Base-by-base conservation (phyloP, 2,329 filamentous ascomycete species). In the Trichoderma sp. region DNA sequence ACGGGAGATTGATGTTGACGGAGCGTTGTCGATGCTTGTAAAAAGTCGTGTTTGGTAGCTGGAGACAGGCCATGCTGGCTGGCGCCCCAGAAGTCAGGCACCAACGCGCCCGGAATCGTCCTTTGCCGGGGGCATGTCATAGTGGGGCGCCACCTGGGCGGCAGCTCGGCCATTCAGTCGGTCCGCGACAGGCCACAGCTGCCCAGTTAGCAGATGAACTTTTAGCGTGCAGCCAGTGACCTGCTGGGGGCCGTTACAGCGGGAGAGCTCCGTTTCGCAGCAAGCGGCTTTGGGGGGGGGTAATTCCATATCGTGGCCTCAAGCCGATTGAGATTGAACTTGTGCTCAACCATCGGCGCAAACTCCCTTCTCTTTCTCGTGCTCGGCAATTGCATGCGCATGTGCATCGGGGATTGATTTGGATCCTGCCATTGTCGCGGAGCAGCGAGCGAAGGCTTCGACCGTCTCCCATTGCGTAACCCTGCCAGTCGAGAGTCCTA, bases 11-110 rank as follows among this genome's bases (percentile, higher is more conserved):
- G 70, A 68, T 73, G 74, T 73, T 76, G 76, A 74, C 72, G 74
- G 70, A 71, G 70, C 71, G 75, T 75, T 72, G 77, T 72, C 68
- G 35, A 58, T 70, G 69, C 69, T 50, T 57, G 56, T 72, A 73
- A 78, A 78, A 77, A 77, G 74, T 73, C 71, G 71, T 72, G 70
- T 68, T 73, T 72, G 58, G 56, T 34, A 57, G n/a, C n/a, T n/a
- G n/a, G n/a, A n/a, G 56, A 35, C 45, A 67, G 63, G 27, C 53
- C 37, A 19, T 48, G 42, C 42, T 48, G 56, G 57, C 59, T 50
- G 70, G 76, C 42, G 54, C 77, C 76, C 70, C 69, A 73, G 69
- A 73, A 74, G 68, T 77, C 76, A 78, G 77, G 77, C 76, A 78
- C 61, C 71, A 75, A 75, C 69, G 59, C 67, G 32, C 22, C 52